Conservation (phyloP, 2,329 filamentous ascomycete species). For the Arachnopeziza araneosa region DNA sequence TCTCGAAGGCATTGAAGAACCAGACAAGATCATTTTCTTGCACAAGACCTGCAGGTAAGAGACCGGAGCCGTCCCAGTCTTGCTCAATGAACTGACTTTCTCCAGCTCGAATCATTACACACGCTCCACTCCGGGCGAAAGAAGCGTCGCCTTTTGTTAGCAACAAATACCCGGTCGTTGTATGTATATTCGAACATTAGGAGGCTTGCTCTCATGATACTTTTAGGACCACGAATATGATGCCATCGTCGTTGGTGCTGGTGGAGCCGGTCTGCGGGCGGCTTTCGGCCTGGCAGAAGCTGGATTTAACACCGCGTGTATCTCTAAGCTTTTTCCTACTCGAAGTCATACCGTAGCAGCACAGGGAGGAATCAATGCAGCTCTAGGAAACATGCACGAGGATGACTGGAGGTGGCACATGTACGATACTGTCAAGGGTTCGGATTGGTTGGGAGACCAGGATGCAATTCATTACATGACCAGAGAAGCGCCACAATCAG, state of each 20-base stretch:
- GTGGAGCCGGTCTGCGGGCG: slow-evolving; percentile 74
- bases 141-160: slow-evolving; percentile 84
- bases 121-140: slow-evolving; percentile 82
- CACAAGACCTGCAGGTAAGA: slow-evolving; percentile 70
- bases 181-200: slow-evolving; percentile 34
- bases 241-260: slow-evolving; percentile 87
- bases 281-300: slow-evolving; percentile 84
- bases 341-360: slow-evolving; percentile 79
- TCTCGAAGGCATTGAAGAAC: slow-evolving; percentile 41
- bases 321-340: slow-evolving; percentile 71
- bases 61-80: not conserved
- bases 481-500: slow-evolving; percentile 82
- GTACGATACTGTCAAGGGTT: slow-evolving; percentile 98
- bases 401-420: slow-evolving; percentile 99
- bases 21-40: slow-evolving; percentile 80
- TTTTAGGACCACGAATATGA: slow-evolving; percentile 92
- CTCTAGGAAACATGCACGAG: slow-evolving; percentile 92
- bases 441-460: slow-evolving; percentile 95
- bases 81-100: slow-evolving; percentile 9
- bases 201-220: slow-evolving; percentile 9
- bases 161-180: slow-evolving; percentile 90
- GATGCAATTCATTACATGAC: slow-evolving; percentile 99
- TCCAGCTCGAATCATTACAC: slow-evolving; percentile 77
- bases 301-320: slow-evolving; percentile 85
- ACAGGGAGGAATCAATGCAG: slow-evolving; percentile 82